Percentiles rank a stretch among this genome's conserved stretches.
Evolutionary conservation across 2,329 filamentous ascomycete genomes (phyloP).

Genomic region (Ophiosphaerella korrae): DNA sequence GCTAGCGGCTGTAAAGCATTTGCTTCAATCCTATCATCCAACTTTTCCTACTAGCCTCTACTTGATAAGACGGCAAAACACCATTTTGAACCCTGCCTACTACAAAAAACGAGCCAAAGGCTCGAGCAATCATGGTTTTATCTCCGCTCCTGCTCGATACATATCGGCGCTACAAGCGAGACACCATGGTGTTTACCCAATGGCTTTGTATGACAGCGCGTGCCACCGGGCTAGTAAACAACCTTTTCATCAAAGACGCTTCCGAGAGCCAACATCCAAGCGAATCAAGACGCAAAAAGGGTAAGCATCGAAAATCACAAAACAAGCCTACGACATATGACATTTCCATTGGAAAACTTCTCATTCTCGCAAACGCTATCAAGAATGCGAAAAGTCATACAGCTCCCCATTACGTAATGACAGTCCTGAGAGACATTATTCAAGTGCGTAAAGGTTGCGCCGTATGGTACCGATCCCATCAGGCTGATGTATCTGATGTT

Average conservation of each 20-base stretch:
- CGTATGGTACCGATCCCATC: background rate
- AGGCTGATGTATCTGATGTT: background rate
- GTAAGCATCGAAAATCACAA: slow-evolving; percentile 1
- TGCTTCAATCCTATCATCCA: no score
- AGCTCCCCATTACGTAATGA: background rate
- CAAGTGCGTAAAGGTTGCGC: slow-evolving; percentile 5
- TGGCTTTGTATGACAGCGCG: background rate
- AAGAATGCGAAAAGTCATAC: background rate
- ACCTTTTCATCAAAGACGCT: background rate
- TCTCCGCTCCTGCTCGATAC: background rate
- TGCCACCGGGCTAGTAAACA: background rate
- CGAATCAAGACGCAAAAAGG: background rate
- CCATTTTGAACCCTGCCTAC: no score
- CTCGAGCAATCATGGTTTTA: background rate
- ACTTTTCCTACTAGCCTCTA: no score
- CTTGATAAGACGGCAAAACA: no score
- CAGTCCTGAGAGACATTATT: slow-evolving; percentile 7
- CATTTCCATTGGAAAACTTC: background rate
- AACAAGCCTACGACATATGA: background rate
- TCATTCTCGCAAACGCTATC: slow-evolving; percentile 5
- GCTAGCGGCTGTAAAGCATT: no score
- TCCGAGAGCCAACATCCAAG: background rate
- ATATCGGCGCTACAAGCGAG: background rate
- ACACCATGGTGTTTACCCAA: background rate
- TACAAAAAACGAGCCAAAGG: no score